Percentiles rank a stretch among this genome's conserved stretches.
These are phyloP conservation scores for Apiospora rasikravindrae DNA, from an alignment of 2,329 filamentous ascomycete genomes.

Conservation along the genomic window DNA sequence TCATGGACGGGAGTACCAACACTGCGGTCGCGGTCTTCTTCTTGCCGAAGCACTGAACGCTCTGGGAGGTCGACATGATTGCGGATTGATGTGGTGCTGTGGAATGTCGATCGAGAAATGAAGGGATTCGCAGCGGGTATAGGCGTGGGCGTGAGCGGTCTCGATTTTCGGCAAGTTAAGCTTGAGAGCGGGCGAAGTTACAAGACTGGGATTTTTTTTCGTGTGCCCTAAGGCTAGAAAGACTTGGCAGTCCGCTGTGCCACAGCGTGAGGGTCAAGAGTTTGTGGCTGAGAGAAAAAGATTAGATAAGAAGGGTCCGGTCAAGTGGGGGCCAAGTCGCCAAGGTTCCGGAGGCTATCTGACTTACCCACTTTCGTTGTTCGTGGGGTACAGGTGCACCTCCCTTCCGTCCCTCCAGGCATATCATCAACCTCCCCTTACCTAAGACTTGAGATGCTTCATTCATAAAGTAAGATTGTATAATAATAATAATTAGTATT, in stretches of 20 bases:
- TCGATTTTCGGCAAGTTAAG: slow-evolving; percentile 21
- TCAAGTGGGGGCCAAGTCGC: slow-evolving; percentile 22
- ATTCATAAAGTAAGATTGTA: background rate
- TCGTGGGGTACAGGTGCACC: background rate
- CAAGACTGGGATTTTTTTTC: slow-evolving; percentile 27
- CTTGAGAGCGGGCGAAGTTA: slow-evolving; percentile 17
- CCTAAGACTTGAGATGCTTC: background rate
- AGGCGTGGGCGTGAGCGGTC: slow-evolving; percentile 25
- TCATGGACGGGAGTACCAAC: background rate
- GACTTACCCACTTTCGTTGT: slow-evolving; percentile 4
- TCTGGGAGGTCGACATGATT: slow-evolving; percentile 80
- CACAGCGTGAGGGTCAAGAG: slow-evolving; percentile 6
- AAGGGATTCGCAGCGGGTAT: slow-evolving; percentile 34
- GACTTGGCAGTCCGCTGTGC: background rate
- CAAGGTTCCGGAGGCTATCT: slow-evolving; percentile 16
- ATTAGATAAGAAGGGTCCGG: slow-evolving; percentile 16
- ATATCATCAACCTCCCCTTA: background rate
- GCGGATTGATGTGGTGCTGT: slow-evolving; percentile 36
- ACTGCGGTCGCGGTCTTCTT: slow-evolving; percentile 90
- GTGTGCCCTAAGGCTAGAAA: slow-evolving; percentile 17
- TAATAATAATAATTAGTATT: no score
- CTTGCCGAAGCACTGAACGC: slow-evolving; percentile 99
- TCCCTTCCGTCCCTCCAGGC: slow-evolving; percentile 11
- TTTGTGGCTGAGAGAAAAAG: background rate
- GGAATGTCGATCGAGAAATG: slow-evolving; percentile 28